phyloP scores from a whole-genome alignment of 23 red algal genomes.

The Gracilaria gracilis region DNA sequence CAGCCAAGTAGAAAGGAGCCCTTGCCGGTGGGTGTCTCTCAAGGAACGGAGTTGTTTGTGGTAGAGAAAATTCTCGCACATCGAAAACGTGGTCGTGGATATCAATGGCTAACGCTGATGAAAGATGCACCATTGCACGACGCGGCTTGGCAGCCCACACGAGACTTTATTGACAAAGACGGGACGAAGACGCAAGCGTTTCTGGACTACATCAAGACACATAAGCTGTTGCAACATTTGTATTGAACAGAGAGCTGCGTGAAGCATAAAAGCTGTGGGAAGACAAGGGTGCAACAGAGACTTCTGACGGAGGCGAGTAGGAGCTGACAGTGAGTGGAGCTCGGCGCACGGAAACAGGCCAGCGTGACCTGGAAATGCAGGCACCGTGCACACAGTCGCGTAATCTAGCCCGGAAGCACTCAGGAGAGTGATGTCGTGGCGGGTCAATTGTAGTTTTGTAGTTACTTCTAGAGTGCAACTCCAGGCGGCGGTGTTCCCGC shows the following conservation, averaged over 20 bases:
- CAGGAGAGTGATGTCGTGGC: no score
- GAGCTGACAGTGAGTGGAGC: no score
- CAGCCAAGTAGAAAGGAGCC: not conserved
- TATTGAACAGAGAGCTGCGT: constrained; percentile 36
- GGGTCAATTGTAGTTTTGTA: no score
- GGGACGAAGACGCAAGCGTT: constrained; percentile 26
- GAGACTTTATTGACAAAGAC: constrained; percentile 34
- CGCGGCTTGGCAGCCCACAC: constrained; percentile 4
- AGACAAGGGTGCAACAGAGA: constrained; percentile 34
- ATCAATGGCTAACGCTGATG: constrained; percentile 23
- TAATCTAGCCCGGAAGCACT: no score
- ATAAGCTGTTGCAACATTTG: constrained; percentile 25
- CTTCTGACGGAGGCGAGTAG: no score
- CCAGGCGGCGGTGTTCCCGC: no score
- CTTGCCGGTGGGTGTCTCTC: not conserved
- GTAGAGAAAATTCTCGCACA: constrained; percentile 16
- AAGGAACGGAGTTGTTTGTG: not conserved
- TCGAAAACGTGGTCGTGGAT: not conserved
- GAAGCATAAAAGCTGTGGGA: constrained; percentile 16
- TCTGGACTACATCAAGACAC: not conserved
- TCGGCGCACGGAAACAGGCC: no score
- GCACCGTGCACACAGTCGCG: no score
- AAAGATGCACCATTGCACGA: not conserved
- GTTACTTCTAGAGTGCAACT: no score
- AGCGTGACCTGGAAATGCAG: no score